These are phyloP conservation scores for Acer negundo DNA, from an alignment of 345 rosid genomes.

Conservation along the genomic window DNA sequence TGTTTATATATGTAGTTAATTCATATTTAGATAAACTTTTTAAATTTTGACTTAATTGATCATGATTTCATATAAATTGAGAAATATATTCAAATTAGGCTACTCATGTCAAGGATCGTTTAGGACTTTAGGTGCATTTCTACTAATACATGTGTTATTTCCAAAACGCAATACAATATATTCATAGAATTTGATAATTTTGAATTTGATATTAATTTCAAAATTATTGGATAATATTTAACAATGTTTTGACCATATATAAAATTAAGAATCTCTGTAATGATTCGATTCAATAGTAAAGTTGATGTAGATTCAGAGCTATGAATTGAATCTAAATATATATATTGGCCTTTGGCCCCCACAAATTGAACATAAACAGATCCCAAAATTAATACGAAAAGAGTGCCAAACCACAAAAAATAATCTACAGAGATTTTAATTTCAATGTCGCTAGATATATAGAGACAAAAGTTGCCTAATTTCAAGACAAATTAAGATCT, in stretches of 20 bases:
- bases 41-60: background rate
- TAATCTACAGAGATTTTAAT: background rate
- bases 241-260: background rate
- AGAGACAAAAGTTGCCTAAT: background rate
- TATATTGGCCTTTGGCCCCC: background rate
- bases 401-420: background rate
- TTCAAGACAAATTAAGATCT: background rate
- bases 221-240: slow-evolving; percentile 1
- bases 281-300: background rate
- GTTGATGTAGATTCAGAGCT: background rate
- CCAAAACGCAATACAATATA: no score
- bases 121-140: background rate
- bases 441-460: no score
- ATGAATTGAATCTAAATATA: no score
- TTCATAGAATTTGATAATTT: no score
- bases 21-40: background rate
- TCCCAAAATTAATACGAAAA: background rate
- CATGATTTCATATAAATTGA: background rate
- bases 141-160: no score
- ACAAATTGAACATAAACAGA: background rate
- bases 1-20: no score
- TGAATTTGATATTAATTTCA: no score
- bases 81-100: background rate
- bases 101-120: background rate
- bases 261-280: background rate